Conservation (phyloP, 176 grass and related monocot species). For the Canna indica region DNA sequence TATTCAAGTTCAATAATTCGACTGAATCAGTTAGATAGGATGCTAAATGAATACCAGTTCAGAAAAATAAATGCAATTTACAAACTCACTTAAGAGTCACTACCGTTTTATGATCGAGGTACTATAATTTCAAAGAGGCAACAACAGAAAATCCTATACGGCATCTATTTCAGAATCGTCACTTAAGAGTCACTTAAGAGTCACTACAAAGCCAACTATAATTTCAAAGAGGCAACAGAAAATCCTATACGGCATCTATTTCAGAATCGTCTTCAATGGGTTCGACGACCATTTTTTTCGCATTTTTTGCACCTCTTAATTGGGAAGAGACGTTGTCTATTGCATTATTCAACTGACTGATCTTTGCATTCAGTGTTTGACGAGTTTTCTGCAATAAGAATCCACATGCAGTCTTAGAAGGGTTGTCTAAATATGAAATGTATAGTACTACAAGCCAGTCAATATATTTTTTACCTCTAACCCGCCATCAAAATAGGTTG, state of each 20-base stretch:
- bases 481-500: constrained; percentile 44
- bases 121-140: too few relatives aligned
- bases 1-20: too few relatives aligned
- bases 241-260: too few relatives aligned
- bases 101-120: too few relatives aligned
- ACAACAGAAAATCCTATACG: too few relatives aligned
- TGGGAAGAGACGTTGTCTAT: constrained; percentile 49
- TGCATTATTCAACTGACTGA: constrained; percentile 48
- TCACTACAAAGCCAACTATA: too few relatives aligned
- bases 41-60: too few relatives aligned
- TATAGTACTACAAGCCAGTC: background rate
- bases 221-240: too few relatives aligned
- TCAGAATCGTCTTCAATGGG: constrained; percentile 32
- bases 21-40: too few relatives aligned
- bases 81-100: too few relatives aligned
- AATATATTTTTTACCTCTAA: constrained; percentile 30
- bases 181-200: too few relatives aligned
- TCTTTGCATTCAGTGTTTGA: constrained; percentile 58
- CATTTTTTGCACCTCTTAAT: constrained; percentile 35
- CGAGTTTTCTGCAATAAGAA: constrained; percentile 44
- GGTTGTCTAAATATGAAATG: background rate
- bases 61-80: too few relatives aligned
- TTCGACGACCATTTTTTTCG: constrained; percentile 35
- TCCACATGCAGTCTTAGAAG: background rate
- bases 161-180: constrained; percentile 44